These are phyloP conservation scores for Metschnikowia lunata DNA, from an alignment of 805 yeast genomes.

Conservation along the genomic window DNA sequence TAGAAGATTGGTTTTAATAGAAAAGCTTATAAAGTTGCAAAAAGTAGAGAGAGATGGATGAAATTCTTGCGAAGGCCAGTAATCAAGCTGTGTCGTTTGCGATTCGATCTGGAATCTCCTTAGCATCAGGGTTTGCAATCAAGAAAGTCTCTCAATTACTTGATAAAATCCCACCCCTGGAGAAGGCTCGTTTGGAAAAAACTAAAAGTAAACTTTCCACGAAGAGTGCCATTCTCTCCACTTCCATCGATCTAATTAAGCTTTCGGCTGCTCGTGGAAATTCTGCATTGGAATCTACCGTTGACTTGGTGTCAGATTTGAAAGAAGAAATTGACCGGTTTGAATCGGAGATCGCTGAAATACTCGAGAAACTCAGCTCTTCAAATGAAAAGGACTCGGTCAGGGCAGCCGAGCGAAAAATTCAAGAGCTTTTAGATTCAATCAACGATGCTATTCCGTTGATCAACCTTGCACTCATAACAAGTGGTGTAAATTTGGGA, in stretches of 20 bases:
- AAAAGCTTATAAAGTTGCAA: too few relatives aligned
- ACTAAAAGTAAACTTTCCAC: slow-evolving; percentile 46
- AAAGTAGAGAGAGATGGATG: slow-evolving; percentile 30
- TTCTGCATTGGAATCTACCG: slow-evolving; percentile 50
- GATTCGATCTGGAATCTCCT: slow-evolving; percentile 66
- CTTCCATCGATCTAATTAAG: slow-evolving; percentile 65
- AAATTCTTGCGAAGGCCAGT: slow-evolving; percentile 53
- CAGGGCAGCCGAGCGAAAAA: slow-evolving; percentile 44
- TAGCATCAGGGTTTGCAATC: slow-evolving; percentile 71
- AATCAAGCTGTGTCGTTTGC: slow-evolving; percentile 79
- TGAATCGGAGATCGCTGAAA: slow-evolving; percentile 42
- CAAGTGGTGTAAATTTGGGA: slow-evolving; percentile 61
- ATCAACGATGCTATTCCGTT: slow-evolving; percentile 70
- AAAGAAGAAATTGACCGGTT: slow-evolving; percentile 56
- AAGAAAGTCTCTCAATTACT: slow-evolving; percentile 56
- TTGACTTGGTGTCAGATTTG: slow-evolving; percentile 51
- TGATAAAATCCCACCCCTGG: slow-evolving; percentile 51
- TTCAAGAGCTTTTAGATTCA: slow-evolving; percentile 43
- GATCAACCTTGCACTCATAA: slow-evolving; percentile 58
- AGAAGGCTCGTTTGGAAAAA: slow-evolving; percentile 41
- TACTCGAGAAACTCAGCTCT: slow-evolving; percentile 30
- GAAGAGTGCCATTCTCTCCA: slow-evolving; percentile 56
- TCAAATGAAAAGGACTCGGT: slow-evolving; percentile 36
- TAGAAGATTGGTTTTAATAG: too few relatives aligned
- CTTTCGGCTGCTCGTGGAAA: slow-evolving; percentile 60